Base-by-base conservation (phyloP, 169 alveolate species). In the Cryptosporidium muris region DNA sequence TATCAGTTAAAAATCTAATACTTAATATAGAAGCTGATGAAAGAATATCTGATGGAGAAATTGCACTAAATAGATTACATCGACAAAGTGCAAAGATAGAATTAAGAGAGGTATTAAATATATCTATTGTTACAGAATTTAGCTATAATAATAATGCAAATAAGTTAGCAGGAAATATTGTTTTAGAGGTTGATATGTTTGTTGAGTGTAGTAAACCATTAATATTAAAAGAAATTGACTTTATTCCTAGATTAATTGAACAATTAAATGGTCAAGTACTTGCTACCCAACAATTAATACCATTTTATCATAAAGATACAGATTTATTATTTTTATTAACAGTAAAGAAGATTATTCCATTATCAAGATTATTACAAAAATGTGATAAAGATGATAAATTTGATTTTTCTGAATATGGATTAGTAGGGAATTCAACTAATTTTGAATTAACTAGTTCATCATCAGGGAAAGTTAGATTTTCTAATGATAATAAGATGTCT, bases 21-120 rank as follows among this genome's bases (percentile, higher is more conserved):
- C 65, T 89, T 51, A 89, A 82, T 63, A 48, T 89, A 53, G 81
- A 82, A 14, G 67, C 88, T 12, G 90, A 89, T 51, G 90, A 60
- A 7, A 64, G 89, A 66, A 88, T 89, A n/a, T 66, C 88, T 14
- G 60, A 56, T 49, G 92, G 89, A 11, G 92, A 89, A 65, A 65
- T 89, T 34, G 92, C 90, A 14, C 49, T 89, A 65, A 89, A 89
- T 51, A 89, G 89, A 42, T 81, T 89, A 49, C 92, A 89, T 40
- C 82, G 92, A 9, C 91, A 89, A 54, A 82, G 64, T 65, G 89
- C 90, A 7, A 53, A 65, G 47, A 89, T 89, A 6, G 91, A 89
- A 36, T 81, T 88, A 25, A 81, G 89, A 51, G 92, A 89, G 63
- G 56, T 5, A 51, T 53, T 89, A n/a, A 52, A 80, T 40, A 63